A percentile compares a stretch with the other conserved stretches of the same genome.
These are phyloP conservation scores for Sporothrix dimorphospora DNA, from an alignment of 2,329 filamentous ascomycete genomes.

Conservation along the genomic window DNA sequence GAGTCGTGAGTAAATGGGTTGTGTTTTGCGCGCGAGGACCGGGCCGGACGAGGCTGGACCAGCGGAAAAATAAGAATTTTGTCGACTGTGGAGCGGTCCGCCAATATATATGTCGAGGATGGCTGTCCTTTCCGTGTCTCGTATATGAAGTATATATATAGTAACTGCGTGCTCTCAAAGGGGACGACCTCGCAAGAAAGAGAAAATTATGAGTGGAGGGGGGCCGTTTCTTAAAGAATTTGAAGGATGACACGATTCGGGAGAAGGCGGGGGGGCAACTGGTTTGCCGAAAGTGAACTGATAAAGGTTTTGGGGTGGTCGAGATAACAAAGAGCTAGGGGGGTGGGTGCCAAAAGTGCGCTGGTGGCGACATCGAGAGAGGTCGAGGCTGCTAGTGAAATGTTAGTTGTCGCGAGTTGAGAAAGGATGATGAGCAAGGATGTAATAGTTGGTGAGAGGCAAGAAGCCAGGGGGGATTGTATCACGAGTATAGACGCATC, in stretches of 20 bases:
- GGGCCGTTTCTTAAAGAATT: no score
- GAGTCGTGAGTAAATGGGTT: not conserved
- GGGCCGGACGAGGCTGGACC: constrained; percentile 11
- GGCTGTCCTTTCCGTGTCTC: not conserved
- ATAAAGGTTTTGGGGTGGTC: not conserved
- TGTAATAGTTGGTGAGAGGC: not conserved
- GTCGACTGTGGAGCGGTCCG: not conserved
- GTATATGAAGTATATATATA: not conserved
- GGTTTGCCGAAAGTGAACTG: not conserved
- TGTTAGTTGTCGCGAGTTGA: not conserved
- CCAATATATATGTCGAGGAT: constrained; percentile 9
- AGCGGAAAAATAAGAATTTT: not conserved
- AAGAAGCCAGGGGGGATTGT: not conserved
- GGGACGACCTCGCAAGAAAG: not conserved
- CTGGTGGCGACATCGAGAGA: not conserved
- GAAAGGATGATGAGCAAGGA: not conserved
- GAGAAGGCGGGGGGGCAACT: not conserved
- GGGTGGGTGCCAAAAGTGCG: not conserved
- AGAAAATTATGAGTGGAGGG: not conserved
- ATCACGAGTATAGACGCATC: not conserved
- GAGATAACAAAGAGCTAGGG: constrained; percentile 19
- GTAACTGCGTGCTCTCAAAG: not conserved
- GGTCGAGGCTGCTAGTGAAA: not conserved
- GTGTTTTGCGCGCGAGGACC: not conserved
- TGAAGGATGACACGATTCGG: constrained; percentile 1